phyloP scores from a whole-genome alignment of 805 yeast genomes.

The Ogataea siamensis region DNA sequence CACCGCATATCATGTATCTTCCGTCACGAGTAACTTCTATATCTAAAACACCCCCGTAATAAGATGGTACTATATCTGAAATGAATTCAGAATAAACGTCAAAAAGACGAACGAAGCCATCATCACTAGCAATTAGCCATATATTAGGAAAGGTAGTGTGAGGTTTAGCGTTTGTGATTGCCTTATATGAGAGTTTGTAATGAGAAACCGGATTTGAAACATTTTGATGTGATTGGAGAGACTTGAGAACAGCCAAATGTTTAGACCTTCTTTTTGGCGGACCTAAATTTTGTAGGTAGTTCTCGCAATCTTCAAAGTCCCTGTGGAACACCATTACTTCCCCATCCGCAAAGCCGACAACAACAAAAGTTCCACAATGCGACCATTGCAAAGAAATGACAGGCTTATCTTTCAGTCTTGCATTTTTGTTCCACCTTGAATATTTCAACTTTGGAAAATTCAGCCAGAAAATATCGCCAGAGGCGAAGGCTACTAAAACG shows the following conservation, averaged over 20 bases:
- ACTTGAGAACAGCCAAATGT: slow-evolving; percentile 35
- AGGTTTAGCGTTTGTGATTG: slow-evolving; percentile 48
- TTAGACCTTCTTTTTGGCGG: slow-evolving; percentile 29
- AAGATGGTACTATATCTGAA: slow-evolving; percentile 58
- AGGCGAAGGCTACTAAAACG: slow-evolving; percentile 57
- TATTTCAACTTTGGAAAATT: slow-evolving; percentile 51
- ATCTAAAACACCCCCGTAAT: slow-evolving; percentile 62
- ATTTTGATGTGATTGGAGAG: slow-evolving; percentile 5
- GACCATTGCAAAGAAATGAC: slow-evolving; percentile 50
- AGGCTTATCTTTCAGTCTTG: slow-evolving; percentile 41
- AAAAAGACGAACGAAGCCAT: slow-evolving; percentile 60
- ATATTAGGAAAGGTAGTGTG: slow-evolving; percentile 42
- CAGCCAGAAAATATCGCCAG: slow-evolving; percentile 65
- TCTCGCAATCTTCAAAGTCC: slow-evolving; percentile 45
- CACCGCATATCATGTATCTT: slow-evolving; percentile 48
- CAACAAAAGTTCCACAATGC: slow-evolving; percentile 43
- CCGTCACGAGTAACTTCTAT: slow-evolving; percentile 48
- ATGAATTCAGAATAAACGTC: slow-evolving; percentile 45
- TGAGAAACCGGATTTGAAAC: slow-evolving; percentile 51
- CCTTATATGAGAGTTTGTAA: slow-evolving; percentile 56
- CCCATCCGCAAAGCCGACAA: slow-evolving; percentile 65
- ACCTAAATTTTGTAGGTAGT: slow-evolving; percentile 18
- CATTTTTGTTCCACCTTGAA: slow-evolving; percentile 51
- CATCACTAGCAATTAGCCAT: slow-evolving; percentile 57
- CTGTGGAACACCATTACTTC: slow-evolving; percentile 51